Evolutionary conservation across 2,329 filamentous ascomycete species (phyloP).

Genomic region (Leptographium flavum): DNA sequence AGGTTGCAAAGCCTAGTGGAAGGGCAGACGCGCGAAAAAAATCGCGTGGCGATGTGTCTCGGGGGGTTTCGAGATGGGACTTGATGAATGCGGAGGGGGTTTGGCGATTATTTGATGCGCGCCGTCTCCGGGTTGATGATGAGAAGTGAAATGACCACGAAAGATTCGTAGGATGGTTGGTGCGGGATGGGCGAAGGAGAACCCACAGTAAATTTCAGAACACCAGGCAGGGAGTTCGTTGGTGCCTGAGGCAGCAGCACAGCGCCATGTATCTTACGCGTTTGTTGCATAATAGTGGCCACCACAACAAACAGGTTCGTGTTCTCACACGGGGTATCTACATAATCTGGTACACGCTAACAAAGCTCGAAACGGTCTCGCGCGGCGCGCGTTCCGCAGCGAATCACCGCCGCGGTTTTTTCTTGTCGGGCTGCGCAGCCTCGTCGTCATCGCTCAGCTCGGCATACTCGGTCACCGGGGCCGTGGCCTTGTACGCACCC

Average conservation of each 20-base stretch:
- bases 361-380: too few species aligned
- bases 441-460: constrained; percentile 85
- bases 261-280: neutral
- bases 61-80: constrained; percentile 37
- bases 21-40: constrained; percentile 30
- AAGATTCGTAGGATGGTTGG: constrained; percentile 33
- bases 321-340: neutral
- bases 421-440: constrained; percentile 51
- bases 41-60: constrained; percentile 39
- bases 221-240: neutral
- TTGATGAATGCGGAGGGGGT: constrained; percentile 45
- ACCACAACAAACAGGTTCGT: neutral
- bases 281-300: neutral
- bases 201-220: constrained; percentile 9
- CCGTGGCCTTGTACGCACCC: constrained; percentile 80
- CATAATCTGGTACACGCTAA: neutral
- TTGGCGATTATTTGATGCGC: constrained; percentile 47
- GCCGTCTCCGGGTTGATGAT: constrained; percentile 29
- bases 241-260: constrained; percentile 3
- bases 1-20: constrained; percentile 17
- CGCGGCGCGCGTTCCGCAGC: too few species aligned
- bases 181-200: constrained; percentile 20
- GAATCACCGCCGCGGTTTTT: constrained; percentile 36
- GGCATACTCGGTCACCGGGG: constrained; percentile 83
- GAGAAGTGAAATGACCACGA: constrained; percentile 35